Base-by-base conservation (phyloP, 176 grass and related monocot species). In the Melocanna baccifera region DNA sequence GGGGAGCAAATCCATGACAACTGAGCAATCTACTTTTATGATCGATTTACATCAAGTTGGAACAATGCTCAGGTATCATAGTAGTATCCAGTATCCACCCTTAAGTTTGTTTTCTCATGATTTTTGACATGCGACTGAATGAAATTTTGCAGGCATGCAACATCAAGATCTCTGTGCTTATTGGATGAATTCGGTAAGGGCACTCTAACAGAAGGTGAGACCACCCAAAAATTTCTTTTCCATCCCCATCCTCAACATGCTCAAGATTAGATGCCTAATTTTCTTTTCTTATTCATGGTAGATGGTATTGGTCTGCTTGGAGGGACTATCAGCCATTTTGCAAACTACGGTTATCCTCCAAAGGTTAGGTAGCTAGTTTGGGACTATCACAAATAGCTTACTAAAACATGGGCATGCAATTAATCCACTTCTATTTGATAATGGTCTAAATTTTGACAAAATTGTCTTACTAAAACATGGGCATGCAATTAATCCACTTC, bases 131-230 rank as follows among this genome's bases (percentile, higher is more conserved):
- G 18, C 47, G 74, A 18, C 57, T 75, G 73, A 74, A 79, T 64
- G 64, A 51, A 77, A 74, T 83, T 68, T 86, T 69, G 40, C 71
- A 98, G 92, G 81, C 95, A 98, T 73, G 92, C 95, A 75, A 98
- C 95, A 79, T 90, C 85, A 7, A 89, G 87, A 71, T 98, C 95
- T 78, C 80, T 98, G 37, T 98, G 95, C 79, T 90, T 98, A 65
- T 77, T 98, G 77, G 95, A 98, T 85, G 95, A 98, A 88, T 98
- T 98, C 15, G 92, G 95, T n/a, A 98, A 98, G 87, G 95, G 92
- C 62, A 98, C 95, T 69, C 87, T 98, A 59, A 93, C 91, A 81
- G 92, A 95, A 98, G 95, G 95, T 91, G 85, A 80, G 75, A 76
- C 0, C 73, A 66, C 56, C 43, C 12, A 34, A 62, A 73, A 50